Percentiles rank a stretch among this genome's conserved stretches.
Evolutionary conservation across 306 rosid species (phyloP).

Genomic region (Fragaria nilgerrensis): DNA sequence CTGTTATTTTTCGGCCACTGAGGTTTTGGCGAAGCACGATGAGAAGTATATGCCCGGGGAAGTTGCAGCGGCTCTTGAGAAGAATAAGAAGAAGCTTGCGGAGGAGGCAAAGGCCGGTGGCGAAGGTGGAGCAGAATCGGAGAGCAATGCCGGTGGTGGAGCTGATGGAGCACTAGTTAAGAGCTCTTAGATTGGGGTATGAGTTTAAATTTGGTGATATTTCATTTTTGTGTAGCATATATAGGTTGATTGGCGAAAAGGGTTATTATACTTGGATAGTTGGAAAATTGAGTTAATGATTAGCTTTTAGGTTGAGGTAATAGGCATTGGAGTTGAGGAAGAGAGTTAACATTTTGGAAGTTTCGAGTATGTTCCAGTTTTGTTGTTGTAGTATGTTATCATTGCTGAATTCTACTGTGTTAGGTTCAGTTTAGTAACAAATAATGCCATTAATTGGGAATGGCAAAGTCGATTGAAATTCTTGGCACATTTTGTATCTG

Average conservation of each 20-base stretch:
- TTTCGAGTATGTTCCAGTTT: slow-evolving; percentile 20
- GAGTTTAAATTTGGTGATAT: slow-evolving; percentile 12
- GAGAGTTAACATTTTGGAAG: background rate
- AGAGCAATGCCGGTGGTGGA: background rate
- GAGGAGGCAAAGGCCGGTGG: slow-evolving; percentile 20
- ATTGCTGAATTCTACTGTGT: background rate
- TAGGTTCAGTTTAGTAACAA: slow-evolving; percentile 11
- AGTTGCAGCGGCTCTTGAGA: slow-evolving; percentile 83
- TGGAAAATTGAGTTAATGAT: slow-evolving; percentile 16
- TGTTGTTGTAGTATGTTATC: slow-evolving; percentile 13
- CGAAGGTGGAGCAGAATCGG: background rate
- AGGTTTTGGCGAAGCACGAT: slow-evolving; percentile 92
- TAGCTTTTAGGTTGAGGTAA: slow-evolving; percentile 9
- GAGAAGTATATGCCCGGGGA: slow-evolving; percentile 94
- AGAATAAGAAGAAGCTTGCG: slow-evolving; percentile 69
- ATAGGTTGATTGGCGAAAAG: slow-evolving; percentile 13
- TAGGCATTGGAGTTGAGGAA: slow-evolving; percentile 9
- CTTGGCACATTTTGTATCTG: background rate
- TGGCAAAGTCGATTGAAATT: slow-evolving; percentile 1
- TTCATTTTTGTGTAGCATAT: slow-evolving; percentile 11
- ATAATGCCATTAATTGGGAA: slow-evolving; percentile 30
- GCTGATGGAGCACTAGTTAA: slow-evolving; percentile 23
- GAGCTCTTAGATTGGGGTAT: slow-evolving; percentile 40
- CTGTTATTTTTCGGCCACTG: slow-evolving; percentile 68
- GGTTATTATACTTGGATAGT: slow-evolving; percentile 1